Evolutionary conservation across 345 rosid species (phyloP).

Genomic region (Rubroshorea leprosula): DNA sequence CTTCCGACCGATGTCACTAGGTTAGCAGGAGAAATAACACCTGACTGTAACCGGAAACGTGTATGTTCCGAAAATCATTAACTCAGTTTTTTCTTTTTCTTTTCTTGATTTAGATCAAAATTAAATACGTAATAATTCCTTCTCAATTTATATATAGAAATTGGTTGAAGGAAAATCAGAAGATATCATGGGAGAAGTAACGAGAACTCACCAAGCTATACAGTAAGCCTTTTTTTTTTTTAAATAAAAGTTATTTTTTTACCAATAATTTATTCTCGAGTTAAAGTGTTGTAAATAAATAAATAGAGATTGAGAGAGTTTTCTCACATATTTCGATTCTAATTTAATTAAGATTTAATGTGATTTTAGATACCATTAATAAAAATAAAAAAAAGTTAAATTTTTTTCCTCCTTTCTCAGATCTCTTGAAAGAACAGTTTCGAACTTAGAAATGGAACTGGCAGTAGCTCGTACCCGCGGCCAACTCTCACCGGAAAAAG

Average conservation of each 20-base stretch:
- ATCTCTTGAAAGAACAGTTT: slow-evolving; percentile 62
- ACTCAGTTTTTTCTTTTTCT: not conserved
- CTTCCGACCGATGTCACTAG: slow-evolving; percentile 24
- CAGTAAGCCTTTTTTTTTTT: slow-evolving; percentile 23
- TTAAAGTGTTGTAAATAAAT: too few relatives aligned
- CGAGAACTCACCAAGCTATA: slow-evolving; percentile 63
- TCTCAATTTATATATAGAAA: slow-evolving; percentile 32
- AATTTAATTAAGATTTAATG: too few relatives aligned
- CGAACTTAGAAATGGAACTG: slow-evolving; percentile 61
- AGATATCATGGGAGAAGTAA: slow-evolving; percentile 62
- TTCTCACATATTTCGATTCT: too few relatives aligned
- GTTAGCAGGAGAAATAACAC: slow-evolving; percentile 12
- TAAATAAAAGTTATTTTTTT: too few relatives aligned
- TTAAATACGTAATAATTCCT: not conserved
- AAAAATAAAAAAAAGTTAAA: not conserved
- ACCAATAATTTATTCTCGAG: too few relatives aligned
- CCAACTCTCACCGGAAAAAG: slow-evolving; percentile 12
- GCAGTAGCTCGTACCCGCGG: slow-evolving; percentile 34
- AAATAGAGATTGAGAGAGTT: too few relatives aligned
- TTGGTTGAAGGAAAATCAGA: slow-evolving; percentile 47
- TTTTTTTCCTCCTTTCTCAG: slow-evolving; percentile 21
- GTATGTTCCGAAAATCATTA: slow-evolving; percentile 31
- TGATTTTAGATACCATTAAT: too few relatives aligned
- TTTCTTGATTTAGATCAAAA: too few relatives aligned
- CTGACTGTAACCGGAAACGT: slow-evolving; percentile 63